Conservation (phyloP, 179 eudicot genomes). For the Carnegiea gigantea region DNA sequence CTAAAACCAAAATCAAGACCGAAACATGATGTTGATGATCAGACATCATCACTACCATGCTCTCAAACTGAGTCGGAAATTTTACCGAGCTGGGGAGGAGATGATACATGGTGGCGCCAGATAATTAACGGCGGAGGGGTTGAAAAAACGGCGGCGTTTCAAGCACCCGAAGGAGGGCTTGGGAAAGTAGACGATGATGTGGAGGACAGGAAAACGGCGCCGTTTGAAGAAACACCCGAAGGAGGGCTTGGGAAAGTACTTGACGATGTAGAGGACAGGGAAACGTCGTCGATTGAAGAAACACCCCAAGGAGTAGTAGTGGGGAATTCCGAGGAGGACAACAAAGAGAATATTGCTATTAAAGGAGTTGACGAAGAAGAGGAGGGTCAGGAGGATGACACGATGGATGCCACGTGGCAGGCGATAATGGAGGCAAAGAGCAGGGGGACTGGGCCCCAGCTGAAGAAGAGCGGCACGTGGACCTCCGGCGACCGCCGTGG, state of each 20-base stretch:
- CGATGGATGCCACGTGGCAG: slow-evolving; percentile 28
- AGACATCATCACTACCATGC: no score
- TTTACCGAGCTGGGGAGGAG: neutral
- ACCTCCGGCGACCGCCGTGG: slow-evolving; percentile 15
- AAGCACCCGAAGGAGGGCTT: no score
- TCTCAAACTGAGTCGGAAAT: no score
- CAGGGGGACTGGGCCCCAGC: slow-evolving; percentile 13
- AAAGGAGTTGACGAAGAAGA: neutral
- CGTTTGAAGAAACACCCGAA: neutral
- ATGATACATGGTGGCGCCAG: slow-evolving; percentile 21
- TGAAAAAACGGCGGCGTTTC: no score
- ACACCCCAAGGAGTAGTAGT: neutral
- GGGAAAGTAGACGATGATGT: no score
- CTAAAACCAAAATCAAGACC: neutral
- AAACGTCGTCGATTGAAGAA: slow-evolving; percentile 13
- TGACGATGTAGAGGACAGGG: no score
- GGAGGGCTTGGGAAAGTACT: neutral
- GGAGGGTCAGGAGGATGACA: slow-evolving; percentile 3
- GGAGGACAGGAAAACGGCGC: slow-evolving; percentile 1
- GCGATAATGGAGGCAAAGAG: slow-evolving; percentile 30
- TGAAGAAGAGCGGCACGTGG: slow-evolving; percentile 28
- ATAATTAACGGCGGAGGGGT: neutral
- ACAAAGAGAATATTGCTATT: neutral
- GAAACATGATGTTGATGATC: neutral
- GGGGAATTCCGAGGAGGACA: neutral